These are phyloP conservation scores for Corylus americana DNA, from an alignment of 306 rosid species.

Conservation along the genomic window DNA sequence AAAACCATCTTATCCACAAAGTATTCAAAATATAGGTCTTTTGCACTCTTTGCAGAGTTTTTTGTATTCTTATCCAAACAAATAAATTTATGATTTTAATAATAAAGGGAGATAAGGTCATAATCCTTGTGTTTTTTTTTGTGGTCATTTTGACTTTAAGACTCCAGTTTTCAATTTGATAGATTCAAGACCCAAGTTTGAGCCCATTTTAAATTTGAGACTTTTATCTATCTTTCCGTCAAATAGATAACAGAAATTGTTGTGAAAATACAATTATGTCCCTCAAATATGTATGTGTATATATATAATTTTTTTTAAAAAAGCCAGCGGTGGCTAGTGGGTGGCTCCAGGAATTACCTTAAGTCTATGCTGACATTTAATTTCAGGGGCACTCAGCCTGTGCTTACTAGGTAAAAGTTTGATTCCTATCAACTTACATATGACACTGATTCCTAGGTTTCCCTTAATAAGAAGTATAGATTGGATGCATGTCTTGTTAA, in stretches of 20 bases:
- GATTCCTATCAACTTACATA: not conserved
- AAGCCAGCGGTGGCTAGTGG: too few relatives aligned
- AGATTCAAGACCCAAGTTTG: too few relatives aligned
- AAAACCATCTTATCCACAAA: not conserved
- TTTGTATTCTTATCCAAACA: not conserved
- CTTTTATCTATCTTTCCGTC: too few relatives aligned
- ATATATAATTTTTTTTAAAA: too few relatives aligned
- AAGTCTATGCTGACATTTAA: slow-evolving; percentile 11
- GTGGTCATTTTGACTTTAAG: too few relatives aligned
- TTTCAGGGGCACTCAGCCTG: not conserved
- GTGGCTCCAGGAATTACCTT: slow-evolving; percentile 6
- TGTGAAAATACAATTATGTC: too few relatives aligned
- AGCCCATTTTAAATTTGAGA: too few relatives aligned
- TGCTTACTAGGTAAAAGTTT: not conserved
- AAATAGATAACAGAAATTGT: too few relatives aligned
- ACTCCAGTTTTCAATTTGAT: too few relatives aligned
- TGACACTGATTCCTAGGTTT: not conserved
- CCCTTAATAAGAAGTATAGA: not conserved
- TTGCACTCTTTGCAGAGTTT: not conserved
- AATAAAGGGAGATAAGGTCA: not conserved
- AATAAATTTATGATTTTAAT: not conserved
- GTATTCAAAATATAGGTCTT: not conserved
- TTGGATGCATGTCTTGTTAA: not conserved
- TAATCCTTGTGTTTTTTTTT: too few relatives aligned
- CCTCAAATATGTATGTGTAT: too few relatives aligned